Percentiles rank a stretch among this genome's conserved stretches.
Conservation (phyloP, 306 rosid genomes). For the Trifolium dubium region DNA sequence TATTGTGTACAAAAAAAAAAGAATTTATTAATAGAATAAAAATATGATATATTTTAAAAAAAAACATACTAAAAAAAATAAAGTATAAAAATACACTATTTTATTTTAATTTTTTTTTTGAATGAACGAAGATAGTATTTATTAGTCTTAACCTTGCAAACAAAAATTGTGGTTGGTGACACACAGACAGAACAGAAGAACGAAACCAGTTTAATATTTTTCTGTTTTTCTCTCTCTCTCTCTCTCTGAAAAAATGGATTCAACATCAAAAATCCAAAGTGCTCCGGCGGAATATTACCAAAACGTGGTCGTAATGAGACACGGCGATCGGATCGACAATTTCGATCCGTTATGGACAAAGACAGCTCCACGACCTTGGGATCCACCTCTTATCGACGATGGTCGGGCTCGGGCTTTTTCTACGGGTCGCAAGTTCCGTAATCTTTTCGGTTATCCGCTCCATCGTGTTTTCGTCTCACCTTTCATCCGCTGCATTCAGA, state of each 20-base stretch:
- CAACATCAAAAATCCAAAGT: neutral
- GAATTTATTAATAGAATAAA: no score
- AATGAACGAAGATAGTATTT: no score
- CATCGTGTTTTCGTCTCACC: constrained; percentile 87
- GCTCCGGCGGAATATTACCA: constrained; percentile 54
- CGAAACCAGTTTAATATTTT: no score
- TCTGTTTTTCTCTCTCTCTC: constrained; percentile 3
- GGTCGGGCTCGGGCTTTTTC: constrained; percentile 69
- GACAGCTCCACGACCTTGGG: constrained; percentile 72
- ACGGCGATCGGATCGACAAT: constrained; percentile 91
- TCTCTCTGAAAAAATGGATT: constrained; percentile 41
- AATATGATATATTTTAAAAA: no score
- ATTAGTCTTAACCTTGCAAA: no score
- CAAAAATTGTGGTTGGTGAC: no score
- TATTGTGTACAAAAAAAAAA: no score
- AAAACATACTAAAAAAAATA: no score
- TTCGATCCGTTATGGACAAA: constrained; percentile 61
- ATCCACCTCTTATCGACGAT: constrained; percentile 63
- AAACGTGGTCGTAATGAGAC: constrained; percentile 85
- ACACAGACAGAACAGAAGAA: no score
- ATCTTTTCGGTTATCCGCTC: constrained; percentile 52
- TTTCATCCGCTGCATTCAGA: constrained; percentile 85
- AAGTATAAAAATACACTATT: no score
- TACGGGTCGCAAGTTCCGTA: constrained; percentile 63
- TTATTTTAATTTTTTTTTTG: no score